Evolutionary conservation across 2,329 filamentous ascomycete genomes (phyloP).

Genomic region (Fusarium sororula): DNA sequence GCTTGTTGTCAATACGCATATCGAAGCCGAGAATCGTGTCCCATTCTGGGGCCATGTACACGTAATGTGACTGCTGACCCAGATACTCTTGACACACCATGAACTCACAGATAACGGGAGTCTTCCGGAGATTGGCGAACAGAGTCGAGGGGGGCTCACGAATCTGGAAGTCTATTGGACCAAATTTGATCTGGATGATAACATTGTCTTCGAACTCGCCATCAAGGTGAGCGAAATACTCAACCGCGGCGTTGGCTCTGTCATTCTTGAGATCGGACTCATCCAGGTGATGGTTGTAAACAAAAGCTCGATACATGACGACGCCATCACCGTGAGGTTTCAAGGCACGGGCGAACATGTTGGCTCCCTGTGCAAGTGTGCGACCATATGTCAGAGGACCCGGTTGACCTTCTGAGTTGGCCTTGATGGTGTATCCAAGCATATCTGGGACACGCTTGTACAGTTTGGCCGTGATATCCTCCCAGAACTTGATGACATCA

Average conservation of each 20-base stretch:
- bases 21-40: neutral
- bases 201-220: neutral
- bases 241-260: neutral
- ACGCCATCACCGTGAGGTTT: neutral
- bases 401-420: neutral
- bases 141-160: neutral
- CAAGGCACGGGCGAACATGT: neutral
- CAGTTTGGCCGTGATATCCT: neutral
- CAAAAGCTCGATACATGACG: neutral
- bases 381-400: neutral
- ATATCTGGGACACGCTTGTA: neutral
- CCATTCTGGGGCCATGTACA: neutral
- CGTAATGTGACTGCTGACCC: neutral
- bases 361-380: neutral
- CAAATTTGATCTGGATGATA: neutral
- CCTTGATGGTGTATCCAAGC: neutral
- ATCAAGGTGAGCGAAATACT: neutral
- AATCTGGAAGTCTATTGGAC: neutral
- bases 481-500: neutral
- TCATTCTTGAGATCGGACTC: neutral
- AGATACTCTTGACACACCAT: neutral
- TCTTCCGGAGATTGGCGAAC: neutral
- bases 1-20: neutral
- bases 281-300: neutral
- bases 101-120: neutral